These are phyloP conservation scores for Rhinocladiella similis DNA, from an alignment of 2,329 filamentous ascomycete genomes.

Conservation along the genomic window DNA sequence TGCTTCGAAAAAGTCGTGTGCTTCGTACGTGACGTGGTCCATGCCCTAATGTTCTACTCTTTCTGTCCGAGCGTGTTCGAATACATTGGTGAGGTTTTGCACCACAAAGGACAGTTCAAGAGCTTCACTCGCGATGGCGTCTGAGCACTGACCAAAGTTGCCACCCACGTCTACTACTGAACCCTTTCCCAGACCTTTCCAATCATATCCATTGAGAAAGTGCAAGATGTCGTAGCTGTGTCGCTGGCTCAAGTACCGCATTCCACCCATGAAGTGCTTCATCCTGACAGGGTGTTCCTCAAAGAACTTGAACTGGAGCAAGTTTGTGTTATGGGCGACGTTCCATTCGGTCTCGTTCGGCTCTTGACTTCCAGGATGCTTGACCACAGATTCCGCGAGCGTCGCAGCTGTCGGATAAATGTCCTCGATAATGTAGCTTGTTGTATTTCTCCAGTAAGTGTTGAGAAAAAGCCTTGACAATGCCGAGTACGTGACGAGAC, in stretches of 20 bases:
- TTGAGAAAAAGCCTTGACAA: constrained; percentile 50
- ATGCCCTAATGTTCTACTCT: constrained; percentile 31
- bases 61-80: constrained; percentile 19
- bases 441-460: constrained; percentile 47
- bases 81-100: constrained; percentile 46
- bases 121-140: constrained; percentile 55
- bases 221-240: constrained; percentile 24
- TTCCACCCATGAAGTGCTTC: constrained; percentile 20
- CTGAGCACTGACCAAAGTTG: constrained; percentile 57
- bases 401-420: constrained; percentile 24
- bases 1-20: constrained; percentile 40
- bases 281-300: constrained; percentile 31
- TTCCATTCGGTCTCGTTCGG: constrained; percentile 32
- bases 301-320: constrained; percentile 38
- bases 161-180: constrained; percentile 45
- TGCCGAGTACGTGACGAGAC: constrained; percentile 54
- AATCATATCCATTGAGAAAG: constrained; percentile 25
- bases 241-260: constrained; percentile 2
- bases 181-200: constrained; percentile 22
- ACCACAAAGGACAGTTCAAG: constrained; percentile 56
- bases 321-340: constrained; percentile 32
- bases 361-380: constrained; percentile 20
- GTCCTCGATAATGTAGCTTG: constrained; percentile 49
- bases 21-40: constrained; percentile 17
- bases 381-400: constrained; percentile 29